Evolutionary conservation across 306 rosid species (phyloP), one percentile per base, ranked within the genome.

Genomic region (Cicer chorassanicum): DNA sequence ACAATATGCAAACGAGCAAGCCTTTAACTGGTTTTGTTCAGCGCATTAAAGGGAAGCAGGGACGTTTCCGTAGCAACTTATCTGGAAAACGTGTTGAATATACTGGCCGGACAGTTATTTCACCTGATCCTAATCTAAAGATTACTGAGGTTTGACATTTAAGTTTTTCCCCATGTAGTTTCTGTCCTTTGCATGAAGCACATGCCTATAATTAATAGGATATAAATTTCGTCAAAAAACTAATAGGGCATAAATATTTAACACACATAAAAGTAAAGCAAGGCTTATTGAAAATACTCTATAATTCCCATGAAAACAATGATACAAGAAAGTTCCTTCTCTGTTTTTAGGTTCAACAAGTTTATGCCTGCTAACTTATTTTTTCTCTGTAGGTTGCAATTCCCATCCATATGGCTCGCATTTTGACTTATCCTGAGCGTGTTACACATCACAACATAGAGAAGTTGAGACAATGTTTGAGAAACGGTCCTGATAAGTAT

Each of bases 121-220:
- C 97, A n/a, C 98, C 98, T 0, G 97, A 93, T 74, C 98, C 98
- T 61, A 93, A 93, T 85, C 83, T 93, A 61, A 93, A 88, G 88
- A 93, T 93, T 73, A 82, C 96, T 0, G 97, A 93, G 98, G 98
- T 91, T 7, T 72, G 84, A 48, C 39, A 21, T 80, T 63, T 41
- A 6, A 36, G 73, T 41, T 76, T 61, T 80, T 8, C 24, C 56
- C 46, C n/a, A 46, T 54, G 39, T 76, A 45, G 60, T 76, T 64
- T 43, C 63, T 64, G 42, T 76, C 70, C 43, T 62, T 41, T 76
- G 64, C 56, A 41, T 65, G 74, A 81, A 51, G 45, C 65, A 78
- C 64, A 21, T 13, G 40, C 60, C 53, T 21, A 49, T 46, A 49
- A 41, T 18, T 74, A 63, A 36, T 46, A 59, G 12, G 73, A 59